Evolutionary conservation across 345 rosid genomes (phyloP).

Genomic region (Carallia pectinifolia): DNA sequence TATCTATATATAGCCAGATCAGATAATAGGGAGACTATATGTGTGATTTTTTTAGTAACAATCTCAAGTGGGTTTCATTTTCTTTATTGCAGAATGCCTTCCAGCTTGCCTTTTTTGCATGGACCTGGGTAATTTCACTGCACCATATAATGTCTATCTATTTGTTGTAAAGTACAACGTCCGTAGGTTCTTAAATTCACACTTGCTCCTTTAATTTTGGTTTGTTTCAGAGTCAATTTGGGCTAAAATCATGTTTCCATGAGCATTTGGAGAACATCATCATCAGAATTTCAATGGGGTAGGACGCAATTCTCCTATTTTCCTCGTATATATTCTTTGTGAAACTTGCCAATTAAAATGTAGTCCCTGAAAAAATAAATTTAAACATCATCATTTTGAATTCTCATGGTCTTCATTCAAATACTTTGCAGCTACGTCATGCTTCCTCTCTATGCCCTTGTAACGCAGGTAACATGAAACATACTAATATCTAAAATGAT

Average conservation of each 20-base stretch:
- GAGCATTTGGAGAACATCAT: conserved; percentile 23
- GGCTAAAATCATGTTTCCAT: conserved; percentile 27
- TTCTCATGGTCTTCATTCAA: conserved; percentile 24
- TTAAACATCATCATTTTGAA: not conserved
- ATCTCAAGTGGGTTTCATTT: not conserved
- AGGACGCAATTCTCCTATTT: not conserved
- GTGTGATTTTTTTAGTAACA: not conserved
- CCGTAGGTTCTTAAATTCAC: too few relatives aligned
- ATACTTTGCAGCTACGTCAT: conserved; percentile 33
- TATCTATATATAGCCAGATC: too few relatives aligned
- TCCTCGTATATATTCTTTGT: not conserved
- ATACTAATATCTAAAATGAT: not conserved
- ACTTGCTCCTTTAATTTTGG: too few relatives aligned
- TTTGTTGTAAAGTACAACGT: too few relatives aligned
- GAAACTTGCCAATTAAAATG: not conserved
- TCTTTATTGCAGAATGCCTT: conserved; percentile 25
- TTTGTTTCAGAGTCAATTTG: conserved; percentile 16
- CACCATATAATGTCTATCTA: too few relatives aligned
- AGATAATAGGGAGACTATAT: too few relatives aligned
- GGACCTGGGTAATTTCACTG: conserved; percentile 26
- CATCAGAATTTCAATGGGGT: conserved; percentile 33
- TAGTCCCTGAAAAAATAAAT: not conserved
- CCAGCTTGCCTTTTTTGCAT: conserved; percentile 29
- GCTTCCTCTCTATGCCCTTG: conserved; percentile 33
- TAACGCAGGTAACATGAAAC: conserved; percentile 18